Conservation (phyloP, 805 yeast genomes). For the Saturnispora silvae region DNA sequence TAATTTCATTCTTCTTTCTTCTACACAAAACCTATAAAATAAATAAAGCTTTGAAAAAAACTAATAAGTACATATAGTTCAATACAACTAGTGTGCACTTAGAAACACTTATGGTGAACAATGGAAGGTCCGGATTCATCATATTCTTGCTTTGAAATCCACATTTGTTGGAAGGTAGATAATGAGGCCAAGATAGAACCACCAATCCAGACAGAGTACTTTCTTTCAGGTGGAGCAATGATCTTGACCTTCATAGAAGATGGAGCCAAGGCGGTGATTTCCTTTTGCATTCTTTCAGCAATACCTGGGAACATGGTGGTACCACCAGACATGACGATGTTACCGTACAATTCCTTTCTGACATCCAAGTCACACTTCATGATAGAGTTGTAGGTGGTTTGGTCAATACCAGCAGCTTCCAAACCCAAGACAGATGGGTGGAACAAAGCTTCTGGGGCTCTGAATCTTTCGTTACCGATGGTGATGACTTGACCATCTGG, state of each 20-base stretch:
- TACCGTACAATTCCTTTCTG: conserved; percentile 97
- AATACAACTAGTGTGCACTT: no score
- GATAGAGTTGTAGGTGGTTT: conserved; percentile 90
- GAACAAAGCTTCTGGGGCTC: conserved; percentile 99
- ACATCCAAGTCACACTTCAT: conserved; percentile 99
- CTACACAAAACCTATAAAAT: no score
- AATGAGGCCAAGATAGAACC: conserved; percentile 98
- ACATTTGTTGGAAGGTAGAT: conserved; percentile 99
- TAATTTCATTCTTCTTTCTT: no score
- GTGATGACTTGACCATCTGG: conserved; percentile 99
- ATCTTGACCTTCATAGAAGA: conserved; percentile 99
- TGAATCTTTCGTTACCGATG: conserved; percentile 99
- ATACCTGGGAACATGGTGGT: conserved; percentile 99
- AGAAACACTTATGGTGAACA: conserved; percentile 93
- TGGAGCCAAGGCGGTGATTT: conserved; percentile 98
- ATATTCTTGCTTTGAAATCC: conserved; percentile 99
- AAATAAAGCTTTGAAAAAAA: no score
- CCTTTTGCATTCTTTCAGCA: conserved; percentile 99
- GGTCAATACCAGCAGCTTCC: conserved; percentile 99
- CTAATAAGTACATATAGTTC: no score
- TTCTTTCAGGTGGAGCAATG: conserved; percentile 98
- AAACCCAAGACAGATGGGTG: conserved; percentile 84
- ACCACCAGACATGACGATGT: conserved; percentile 99
- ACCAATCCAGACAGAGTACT: conserved; percentile 99
- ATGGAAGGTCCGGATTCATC: conserved; percentile 99